These are phyloP conservation scores for Ascochyta viciae-villosae DNA, from an alignment of 2,329 filamentous ascomycete genomes.

Conservation along the genomic window DNA sequence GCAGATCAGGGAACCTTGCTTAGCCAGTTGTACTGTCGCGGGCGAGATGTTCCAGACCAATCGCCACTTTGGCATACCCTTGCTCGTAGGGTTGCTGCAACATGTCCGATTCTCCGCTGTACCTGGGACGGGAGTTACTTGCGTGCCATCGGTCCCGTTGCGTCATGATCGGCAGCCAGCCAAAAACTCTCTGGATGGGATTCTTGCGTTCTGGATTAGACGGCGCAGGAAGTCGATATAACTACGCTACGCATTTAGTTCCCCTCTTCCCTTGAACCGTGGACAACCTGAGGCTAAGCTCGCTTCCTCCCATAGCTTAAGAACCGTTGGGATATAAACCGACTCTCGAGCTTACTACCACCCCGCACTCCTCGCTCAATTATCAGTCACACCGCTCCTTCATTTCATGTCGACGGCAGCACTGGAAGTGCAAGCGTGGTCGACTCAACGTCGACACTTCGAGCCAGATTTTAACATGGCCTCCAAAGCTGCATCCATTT, in stretches of 20 bases:
- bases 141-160: constrained; percentile 5
- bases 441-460: neutral
- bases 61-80: neutral
- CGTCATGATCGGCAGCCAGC: constrained; percentile 12
- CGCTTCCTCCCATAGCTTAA: neutral
- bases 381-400: neutral
- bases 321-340: neutral
- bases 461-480: neutral
- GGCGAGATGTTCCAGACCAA: neutral
- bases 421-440: constrained; percentile 5
- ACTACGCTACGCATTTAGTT: neutral
- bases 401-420: constrained; percentile 9
- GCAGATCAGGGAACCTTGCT: neutral
- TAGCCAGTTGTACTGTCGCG: neutral
- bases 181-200: neutral
- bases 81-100: constrained; percentile 1
- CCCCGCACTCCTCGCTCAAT: neutral
- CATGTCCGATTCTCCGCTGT: neutral
- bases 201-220: neutral
- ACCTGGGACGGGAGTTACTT: neutral
- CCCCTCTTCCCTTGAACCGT: neutral
- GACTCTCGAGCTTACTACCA: neutral
- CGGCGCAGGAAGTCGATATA: neutral
- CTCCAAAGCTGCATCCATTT: neutral
- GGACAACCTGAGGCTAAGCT: neutral